Conservation (phyloP, 2,329 filamentous ascomycete species). For the Lachnellula subtilissima region DNA sequence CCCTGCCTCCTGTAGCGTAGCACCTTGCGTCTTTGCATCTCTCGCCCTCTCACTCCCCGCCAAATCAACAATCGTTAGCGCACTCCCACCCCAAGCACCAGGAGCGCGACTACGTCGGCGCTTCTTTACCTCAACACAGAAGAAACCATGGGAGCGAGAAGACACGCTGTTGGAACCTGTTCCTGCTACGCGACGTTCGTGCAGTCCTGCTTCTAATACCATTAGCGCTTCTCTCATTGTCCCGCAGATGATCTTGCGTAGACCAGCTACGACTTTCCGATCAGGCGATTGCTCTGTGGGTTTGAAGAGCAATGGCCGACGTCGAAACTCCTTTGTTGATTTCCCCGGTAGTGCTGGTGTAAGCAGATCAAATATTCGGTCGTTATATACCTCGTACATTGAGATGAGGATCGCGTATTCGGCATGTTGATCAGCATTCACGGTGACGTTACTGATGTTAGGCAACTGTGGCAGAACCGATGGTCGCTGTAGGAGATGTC, state of each 20-base stretch:
- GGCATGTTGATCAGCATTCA: slow-evolving; percentile 61
- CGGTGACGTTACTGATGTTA: slow-evolving; percentile 64
- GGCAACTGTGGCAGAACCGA: slow-evolving; percentile 70
- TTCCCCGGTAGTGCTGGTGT: slow-evolving; percentile 56
- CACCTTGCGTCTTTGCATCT: slow-evolving; percentile 88
- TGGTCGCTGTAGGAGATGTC: slow-evolving; percentile 60
- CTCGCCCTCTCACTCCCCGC: slow-evolving; percentile 90
- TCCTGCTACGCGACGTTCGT: slow-evolving; percentile 80
- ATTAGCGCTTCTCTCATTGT: slow-evolving; percentile 79
- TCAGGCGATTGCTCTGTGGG: slow-evolving; percentile 82
- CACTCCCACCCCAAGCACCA: slow-evolving; percentile 68
- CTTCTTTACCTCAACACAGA: slow-evolving; percentile 92
- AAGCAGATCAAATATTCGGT: slow-evolving; percentile 91
- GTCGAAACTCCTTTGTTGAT: slow-evolving; percentile 63
- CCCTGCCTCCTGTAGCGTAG: slow-evolving; percentile 88
- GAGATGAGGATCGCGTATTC: slow-evolving; percentile 88
- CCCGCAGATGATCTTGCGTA: slow-evolving; percentile 84
- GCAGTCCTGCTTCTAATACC: slow-evolving; percentile 83
- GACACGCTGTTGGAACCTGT: slow-evolving; percentile 92
- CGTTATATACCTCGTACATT: slow-evolving; percentile 99
- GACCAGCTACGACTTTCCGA: slow-evolving; percentile 87
- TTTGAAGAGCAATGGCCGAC: slow-evolving; percentile 88
- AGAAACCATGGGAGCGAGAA: slow-evolving; percentile 92
- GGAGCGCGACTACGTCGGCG: slow-evolving; percentile 48
- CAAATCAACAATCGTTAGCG: slow-evolving; percentile 83